Evolutionary conservation across 768 basidiomycete genomes (phyloP).

Genomic region (Auricularia heimuer): DNA sequence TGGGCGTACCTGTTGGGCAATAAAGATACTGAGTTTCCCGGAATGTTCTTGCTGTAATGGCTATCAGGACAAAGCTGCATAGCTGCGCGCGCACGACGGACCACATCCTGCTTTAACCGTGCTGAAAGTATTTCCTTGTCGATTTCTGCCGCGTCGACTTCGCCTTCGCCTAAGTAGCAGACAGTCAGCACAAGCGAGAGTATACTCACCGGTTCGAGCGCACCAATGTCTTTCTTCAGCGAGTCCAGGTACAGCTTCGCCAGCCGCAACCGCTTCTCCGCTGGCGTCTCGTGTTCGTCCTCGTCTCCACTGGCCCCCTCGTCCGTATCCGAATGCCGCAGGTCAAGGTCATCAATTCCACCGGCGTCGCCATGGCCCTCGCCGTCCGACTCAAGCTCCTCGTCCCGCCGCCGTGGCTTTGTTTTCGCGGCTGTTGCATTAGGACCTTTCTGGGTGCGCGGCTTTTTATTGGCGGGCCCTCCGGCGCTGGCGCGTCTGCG

Average conservation of each 20-base stretch:
- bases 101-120: conserved; percentile 83
- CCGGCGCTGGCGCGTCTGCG: conserved; percentile 40
- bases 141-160: conserved; percentile 91
- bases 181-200: neutral
- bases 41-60: conserved; percentile 54
- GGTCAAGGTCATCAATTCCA: conserved; percentile 64
- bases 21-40: conserved; percentile 74
- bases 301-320: conserved; percentile 66
- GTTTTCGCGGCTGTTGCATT: conserved; percentile 7
- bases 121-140: conserved; percentile 89
- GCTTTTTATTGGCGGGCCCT: conserved; percentile 13
- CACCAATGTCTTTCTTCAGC: conserved; percentile 66
- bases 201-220: conserved; percentile 17
- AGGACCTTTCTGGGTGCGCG: conserved; percentile 23
- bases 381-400: conserved; percentile 58
- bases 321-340: conserved; percentile 45
- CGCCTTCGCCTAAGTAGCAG: conserved; percentile 55
- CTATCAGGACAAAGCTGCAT: neutral
- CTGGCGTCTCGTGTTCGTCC: conserved; percentile 81
- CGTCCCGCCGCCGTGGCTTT: conserved; percentile 29
- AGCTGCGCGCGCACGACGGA: conserved; percentile 17
- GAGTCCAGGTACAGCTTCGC: conserved; percentile 85
- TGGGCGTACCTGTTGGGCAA: conserved; percentile 57
- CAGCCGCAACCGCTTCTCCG: conserved; percentile 82
- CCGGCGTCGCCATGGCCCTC: conserved; percentile 29